Percentiles rank a stretch among this genome's conserved stretches.
phyloP scores from a whole-genome alignment of 148 eudicot genomes.

The Fagopyrum esculentum region DNA sequence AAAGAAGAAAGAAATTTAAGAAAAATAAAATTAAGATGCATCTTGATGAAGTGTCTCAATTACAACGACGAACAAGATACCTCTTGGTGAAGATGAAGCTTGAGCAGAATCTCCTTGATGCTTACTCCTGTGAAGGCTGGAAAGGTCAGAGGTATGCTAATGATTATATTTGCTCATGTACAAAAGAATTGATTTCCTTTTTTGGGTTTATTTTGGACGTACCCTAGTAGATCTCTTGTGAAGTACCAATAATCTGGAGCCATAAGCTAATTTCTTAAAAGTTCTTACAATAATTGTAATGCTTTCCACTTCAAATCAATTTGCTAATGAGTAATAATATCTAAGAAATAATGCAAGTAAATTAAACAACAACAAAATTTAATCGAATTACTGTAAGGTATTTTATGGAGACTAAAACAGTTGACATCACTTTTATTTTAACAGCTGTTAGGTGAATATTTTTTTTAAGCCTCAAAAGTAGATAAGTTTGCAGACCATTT shows the following conservation, averaged over 20 bases:
- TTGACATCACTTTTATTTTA: neutral
- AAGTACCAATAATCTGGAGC: neutral
- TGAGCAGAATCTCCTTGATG: constrained; percentile 93
- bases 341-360: neutral
- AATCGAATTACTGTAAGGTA: neutral
- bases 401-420: neutral
- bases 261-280: neutral
- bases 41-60: constrained; percentile 55
- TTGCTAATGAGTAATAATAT: neutral
- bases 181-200: neutral
- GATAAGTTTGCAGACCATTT: neutral
- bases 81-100: constrained; percentile 71
- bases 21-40: constrained; percentile 34
- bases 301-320: neutral
- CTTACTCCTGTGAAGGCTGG: constrained; percentile 94
- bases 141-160: constrained; percentile 87
- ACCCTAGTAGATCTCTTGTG: neutral
- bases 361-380: neutral
- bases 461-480: neutral
- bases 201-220: neutral
- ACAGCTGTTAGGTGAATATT: neutral
- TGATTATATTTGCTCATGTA: constrained; percentile 11
- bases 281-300: neutral
- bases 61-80: constrained; percentile 75
- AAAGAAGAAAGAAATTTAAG: constrained; percentile 40